Evolutionary conservation across 176 grass and related monocot genomes (phyloP).

Genomic region (Musa itinerans): DNA sequence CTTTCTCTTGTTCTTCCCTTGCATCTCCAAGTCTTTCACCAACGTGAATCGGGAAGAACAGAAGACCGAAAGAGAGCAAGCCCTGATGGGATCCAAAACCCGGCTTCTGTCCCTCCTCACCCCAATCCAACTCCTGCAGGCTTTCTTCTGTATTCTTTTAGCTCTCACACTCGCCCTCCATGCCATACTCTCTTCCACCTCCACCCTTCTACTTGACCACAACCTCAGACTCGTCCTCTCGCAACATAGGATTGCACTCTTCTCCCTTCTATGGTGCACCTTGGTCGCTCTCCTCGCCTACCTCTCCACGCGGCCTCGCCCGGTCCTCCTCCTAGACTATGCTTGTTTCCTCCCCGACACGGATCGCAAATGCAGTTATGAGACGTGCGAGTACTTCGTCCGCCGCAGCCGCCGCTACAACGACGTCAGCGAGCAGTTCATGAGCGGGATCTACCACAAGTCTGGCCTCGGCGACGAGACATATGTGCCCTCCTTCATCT

Average conservation of each 20-base stretch:
- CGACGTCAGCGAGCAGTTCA: slow-evolving; percentile 23
- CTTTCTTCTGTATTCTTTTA: background rate
- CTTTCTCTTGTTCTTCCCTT: too few relatives aligned
- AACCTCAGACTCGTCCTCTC: background rate
- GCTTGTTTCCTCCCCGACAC: slow-evolving; percentile 14
- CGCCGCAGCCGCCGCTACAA: slow-evolving; percentile 18
- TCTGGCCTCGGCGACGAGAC: slow-evolving; percentile 46
- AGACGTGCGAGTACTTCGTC: slow-evolving; percentile 30
- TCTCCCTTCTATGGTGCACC: slow-evolving; percentile 15
- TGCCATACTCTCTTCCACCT: background rate
- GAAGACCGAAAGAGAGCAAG: background rate
- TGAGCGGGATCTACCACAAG: slow-evolving; percentile 25
- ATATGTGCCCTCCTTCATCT: slow-evolving; percentile 24
- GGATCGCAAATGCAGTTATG: slow-evolving; percentile 22
- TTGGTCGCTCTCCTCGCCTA: slow-evolving; percentile 5
- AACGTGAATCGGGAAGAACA: background rate
- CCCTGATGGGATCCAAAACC: background rate
- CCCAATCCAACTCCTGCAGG: background rate
- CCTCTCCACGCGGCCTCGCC: slow-evolving; percentile 4
- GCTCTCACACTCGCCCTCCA: background rate
- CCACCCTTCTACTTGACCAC: background rate
- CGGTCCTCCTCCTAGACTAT: slow-evolving; percentile 21
- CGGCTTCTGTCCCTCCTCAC: background rate
- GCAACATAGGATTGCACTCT: background rate
- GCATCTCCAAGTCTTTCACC: too few relatives aligned